A percentile compares a stretch with the other conserved stretches of the same genome.
Evolutionary conservation across 106 monocot species (phyloP).

Genomic region (Agapanthus africanus): DNA sequence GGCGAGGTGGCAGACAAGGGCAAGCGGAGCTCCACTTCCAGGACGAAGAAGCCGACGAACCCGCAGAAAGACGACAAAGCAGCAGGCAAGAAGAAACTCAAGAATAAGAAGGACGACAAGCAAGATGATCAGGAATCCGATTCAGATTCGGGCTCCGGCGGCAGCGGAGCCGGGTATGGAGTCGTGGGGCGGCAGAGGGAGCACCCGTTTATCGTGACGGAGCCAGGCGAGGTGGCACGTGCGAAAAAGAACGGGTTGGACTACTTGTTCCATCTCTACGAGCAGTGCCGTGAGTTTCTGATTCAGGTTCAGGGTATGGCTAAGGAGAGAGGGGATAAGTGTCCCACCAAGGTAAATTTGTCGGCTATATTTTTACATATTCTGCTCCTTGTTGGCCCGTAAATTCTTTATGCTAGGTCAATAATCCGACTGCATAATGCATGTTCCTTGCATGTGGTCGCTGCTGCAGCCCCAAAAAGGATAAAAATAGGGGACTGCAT

Average conservation of each 20-base stretch:
- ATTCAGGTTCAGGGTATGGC: slow-evolving; percentile 59
- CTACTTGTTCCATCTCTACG: slow-evolving; percentile 91
- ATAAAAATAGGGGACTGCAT: too few species aligned
- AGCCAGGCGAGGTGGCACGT: slow-evolving; percentile 93
- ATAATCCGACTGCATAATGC: too few species aligned
- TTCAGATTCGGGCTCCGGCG: slow-evolving; percentile 24
- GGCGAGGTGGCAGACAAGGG: slow-evolving; percentile 32
- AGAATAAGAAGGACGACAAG: slow-evolving; percentile 16
- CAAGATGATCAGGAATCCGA: slow-evolving; percentile 13
- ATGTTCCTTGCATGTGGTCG: too few species aligned
- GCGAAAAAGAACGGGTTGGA: slow-evolving; percentile 99
- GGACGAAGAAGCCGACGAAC: slow-evolving; percentile 11
- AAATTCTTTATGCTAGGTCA: too few species aligned
- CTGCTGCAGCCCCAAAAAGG: too few species aligned
- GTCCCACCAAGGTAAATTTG: slow-evolving; percentile 75
- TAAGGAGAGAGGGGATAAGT: slow-evolving; percentile 79
- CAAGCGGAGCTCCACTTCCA: slow-evolving; percentile 7
- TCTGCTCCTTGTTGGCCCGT: too few species aligned
- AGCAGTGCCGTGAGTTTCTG: slow-evolving; percentile 88
- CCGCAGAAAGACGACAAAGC: slow-evolving; percentile 10
- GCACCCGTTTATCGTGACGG: slow-evolving; percentile 97
- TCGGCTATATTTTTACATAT: too few species aligned
- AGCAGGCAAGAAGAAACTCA: slow-evolving; percentile 19
- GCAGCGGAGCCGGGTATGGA: slow-evolving; percentile 18
- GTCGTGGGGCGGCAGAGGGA: slow-evolving; percentile 79